Base-by-base conservation (phyloP, 2,329 filamentous ascomycete genomes). In the Diaporthe ampelina region DNA sequence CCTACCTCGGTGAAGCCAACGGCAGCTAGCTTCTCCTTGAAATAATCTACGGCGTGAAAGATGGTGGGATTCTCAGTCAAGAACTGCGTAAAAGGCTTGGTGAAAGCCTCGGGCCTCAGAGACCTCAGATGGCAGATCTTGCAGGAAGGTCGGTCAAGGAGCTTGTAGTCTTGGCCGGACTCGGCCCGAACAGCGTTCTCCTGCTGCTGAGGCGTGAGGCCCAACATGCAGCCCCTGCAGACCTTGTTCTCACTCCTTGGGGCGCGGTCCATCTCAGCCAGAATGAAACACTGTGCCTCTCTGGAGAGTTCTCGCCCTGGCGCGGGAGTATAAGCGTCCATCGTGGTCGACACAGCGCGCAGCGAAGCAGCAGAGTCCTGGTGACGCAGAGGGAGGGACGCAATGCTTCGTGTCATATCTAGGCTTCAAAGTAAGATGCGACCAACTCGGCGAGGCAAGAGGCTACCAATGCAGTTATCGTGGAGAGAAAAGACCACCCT, bases 1-100 rank as follows among this genome's bases (percentile, higher is more conserved):
- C 85, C 73, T 77, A 94, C 91, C 84, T 91, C 92, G 75, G 88
- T 89, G 84, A 94, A 99, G 58, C 95, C 96, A 50, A 91, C 87
- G 52, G 90, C 88, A 76, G 89, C 87, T 63, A 98, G 89, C 79
- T 95, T 92, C 73, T 88, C 86, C 79, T 93, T 91, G 81, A 98
- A 94, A 78, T 94, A 91, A 74, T 91, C 90, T 37, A 98, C 95
- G 1, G 94, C 91, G 80, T 99, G 97, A 83, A 97, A 99, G 61
- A 98, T 91, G 11, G 97, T 98, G 0, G 97, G 97, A 81, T 98
- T 98, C 76, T 94, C 89, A 58, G 92, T 94, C 86, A 98, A 90
- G 81, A 98, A 98, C 70, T 94, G 89, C 81, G 93, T 93, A 82
- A 97, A 98, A 0, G 95, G 94, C 84, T 95, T 88, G 11, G 94